phyloP scores from a whole-genome alignment of 331 rosid genomes.

The Arachis monticola region DNA sequence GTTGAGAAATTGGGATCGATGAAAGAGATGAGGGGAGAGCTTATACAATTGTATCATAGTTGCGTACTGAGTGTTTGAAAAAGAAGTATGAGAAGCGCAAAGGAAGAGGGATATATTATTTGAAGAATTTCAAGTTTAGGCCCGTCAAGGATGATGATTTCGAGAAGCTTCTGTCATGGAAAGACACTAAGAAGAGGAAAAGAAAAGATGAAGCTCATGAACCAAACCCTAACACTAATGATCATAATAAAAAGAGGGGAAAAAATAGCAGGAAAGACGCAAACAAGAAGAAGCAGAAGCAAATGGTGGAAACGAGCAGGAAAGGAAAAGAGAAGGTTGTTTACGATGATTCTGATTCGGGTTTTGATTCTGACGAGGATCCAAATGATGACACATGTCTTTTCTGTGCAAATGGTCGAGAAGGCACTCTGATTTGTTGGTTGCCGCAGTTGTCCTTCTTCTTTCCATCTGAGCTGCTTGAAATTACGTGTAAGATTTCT shows the following conservation, averaged over 20 bases:
- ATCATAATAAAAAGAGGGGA: no score
- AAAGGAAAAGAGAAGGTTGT: constrained; percentile 49
- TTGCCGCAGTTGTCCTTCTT: constrained; percentile 77
- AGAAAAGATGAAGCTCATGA: no score
- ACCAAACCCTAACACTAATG: no score
- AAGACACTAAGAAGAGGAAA: no score
- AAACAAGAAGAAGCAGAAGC: constrained; percentile 40
- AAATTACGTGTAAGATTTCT: constrained; percentile 55
- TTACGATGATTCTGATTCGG: constrained; percentile 39
- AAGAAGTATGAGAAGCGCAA: constrained; percentile 53
- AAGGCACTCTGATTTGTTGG: constrained; percentile 52
- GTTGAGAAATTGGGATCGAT: constrained; percentile 60
- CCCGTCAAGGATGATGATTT: background rate
- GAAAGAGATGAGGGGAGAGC: constrained; percentile 54
- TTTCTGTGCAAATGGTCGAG: constrained; percentile 68
- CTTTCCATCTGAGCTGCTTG: constrained; percentile 75
- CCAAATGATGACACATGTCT: constrained; percentile 69
- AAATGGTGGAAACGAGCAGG: constrained; percentile 31
- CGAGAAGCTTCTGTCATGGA: no score
- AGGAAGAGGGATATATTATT: constrained; percentile 43
- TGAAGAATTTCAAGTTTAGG: constrained; percentile 54
- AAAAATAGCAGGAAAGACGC: no score
- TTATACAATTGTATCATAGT: constrained; percentile 70
- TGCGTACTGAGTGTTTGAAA: constrained; percentile 58
- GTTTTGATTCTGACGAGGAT: constrained; percentile 45